Base-by-base conservation (phyloP, 495 filamentous ascomycete genomes). In the Penicillium roqueforti region DNA sequence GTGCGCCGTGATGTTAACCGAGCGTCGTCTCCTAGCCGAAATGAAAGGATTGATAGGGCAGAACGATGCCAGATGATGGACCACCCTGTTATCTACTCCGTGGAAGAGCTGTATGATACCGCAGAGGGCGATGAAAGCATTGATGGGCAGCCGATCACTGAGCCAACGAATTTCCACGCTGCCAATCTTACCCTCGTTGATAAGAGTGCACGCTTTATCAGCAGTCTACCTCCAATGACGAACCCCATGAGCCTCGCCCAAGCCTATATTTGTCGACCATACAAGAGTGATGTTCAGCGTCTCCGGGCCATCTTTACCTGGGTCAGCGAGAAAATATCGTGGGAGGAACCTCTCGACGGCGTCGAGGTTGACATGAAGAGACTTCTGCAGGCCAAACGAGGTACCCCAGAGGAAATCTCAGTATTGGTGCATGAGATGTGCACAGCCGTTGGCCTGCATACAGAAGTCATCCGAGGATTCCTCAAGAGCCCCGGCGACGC, bases 51-150 rank as follows among this genome's bases (percentile, higher is more conserved):
- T 29, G 93, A 97, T 60, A 77, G 95, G 46, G 84, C 83, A n/a
- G 93, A 97, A 51, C 83, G 91, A 28, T 96, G 91, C 59, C 87
- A 97, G 63, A 92, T 98, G 88, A 80, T 96, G 79, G 91, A 95
- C 61, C 83, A 93, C 56, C 86, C 90, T 0, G 87, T 91, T 3
- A 80, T 97, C 41, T 87, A 89, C 51, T 88, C 93, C 0, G 86
- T 99, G 4, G 92, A 97, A 54, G 87, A 89, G 47, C 78, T 97
- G 3, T 83, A 87, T 55, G 88, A 89, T 68, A 84, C 84, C 47
- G 86, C 88, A 10, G 88, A 99, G 61, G 93, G 93, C 1, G 92
- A 96, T 56, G 93, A 97, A 70, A 88, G 86, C 31, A 85, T 84
- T 22, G 88, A 97, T 60, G 91, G 91, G 3, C 76, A 86, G 56